These are phyloP conservation scores for Aspergillus oerlinghausenensis DNA, from an alignment of 2,329 filamentous ascomycete genomes.

Conservation along the genomic window DNA sequence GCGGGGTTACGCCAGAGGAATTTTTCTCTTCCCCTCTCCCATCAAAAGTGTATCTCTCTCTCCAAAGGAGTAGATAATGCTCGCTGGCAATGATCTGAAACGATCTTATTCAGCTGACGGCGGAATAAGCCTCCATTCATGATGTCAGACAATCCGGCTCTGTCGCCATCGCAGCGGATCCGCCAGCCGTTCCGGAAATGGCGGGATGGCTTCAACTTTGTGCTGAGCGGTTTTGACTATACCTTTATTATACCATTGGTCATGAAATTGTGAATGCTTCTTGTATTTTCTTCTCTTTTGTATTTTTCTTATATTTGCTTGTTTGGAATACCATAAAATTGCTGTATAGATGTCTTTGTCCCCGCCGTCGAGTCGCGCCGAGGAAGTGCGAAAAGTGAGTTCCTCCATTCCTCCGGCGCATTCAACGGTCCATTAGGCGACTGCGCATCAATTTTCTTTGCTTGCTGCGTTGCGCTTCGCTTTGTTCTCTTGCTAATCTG, in stretches of 20 bases:
- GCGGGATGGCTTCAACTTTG: neutral
- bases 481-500: neutral
- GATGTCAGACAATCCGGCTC: slow-evolving; percentile 19
- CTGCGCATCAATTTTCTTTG: neutral
- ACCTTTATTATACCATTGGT: slow-evolving; percentile 11
- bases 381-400: slow-evolving; percentile 42
- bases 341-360: slow-evolving; percentile 20
- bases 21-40: neutral
- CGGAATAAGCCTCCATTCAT: slow-evolving; percentile 2
- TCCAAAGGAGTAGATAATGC: neutral
- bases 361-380: slow-evolving; percentile 27
- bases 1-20: neutral
- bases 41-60: neutral
- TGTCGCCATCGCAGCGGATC: slow-evolving; percentile 19
- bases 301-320: neutral
- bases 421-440: neutral
- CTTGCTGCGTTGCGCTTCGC: neutral
- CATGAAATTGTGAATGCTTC: neutral
- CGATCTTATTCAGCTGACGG: neutral
- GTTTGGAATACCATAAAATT: neutral
- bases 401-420: slow-evolving; percentile 1
- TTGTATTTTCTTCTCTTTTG: slow-evolving; percentile 1
- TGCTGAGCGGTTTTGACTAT: neutral
- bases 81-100: neutral
- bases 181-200: slow-evolving; percentile 3